Conservation (phyloP, 192 early-diverging fungal species). For the Podila verticillata region DNA sequence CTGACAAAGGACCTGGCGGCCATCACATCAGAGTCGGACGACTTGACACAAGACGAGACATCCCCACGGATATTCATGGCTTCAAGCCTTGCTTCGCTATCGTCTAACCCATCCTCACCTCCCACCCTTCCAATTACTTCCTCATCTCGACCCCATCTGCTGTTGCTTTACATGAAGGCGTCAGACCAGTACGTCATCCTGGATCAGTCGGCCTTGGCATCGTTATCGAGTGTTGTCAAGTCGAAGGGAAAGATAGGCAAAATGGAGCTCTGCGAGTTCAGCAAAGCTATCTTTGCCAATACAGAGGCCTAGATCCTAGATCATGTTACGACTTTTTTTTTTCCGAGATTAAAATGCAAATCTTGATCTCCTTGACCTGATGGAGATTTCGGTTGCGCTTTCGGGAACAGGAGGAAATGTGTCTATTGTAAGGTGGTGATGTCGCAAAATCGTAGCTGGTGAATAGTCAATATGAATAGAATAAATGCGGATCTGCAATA, state of each 20-base stretch:
- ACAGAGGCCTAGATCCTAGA: not conserved
- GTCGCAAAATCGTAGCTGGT: no score
- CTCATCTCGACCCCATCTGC: slow-evolving; percentile 7
- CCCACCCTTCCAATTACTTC: not conserved
- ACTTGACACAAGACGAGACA: not conserved
- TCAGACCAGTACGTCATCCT: slow-evolving; percentile 35
- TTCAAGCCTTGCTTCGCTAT: not conserved
- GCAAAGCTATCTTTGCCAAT: slow-evolving; percentile 14
- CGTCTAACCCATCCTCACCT: not conserved
- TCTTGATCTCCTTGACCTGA: no score
- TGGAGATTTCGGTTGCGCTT: no score
- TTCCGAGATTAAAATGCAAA: no score
- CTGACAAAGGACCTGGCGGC: slow-evolving; percentile 23
- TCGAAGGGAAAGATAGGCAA: slow-evolving; percentile 17
- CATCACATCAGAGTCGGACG: slow-evolving; percentile 19
- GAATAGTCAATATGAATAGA: no score
- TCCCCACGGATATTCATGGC: slow-evolving; percentile 25
- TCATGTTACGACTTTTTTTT: no score
- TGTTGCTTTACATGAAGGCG: slow-evolving; percentile 17
- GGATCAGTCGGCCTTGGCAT: slow-evolving; percentile 4
- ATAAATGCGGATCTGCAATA: no score
- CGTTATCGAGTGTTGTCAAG: slow-evolving; percentile 15
- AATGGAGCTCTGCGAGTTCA: slow-evolving; percentile 22
- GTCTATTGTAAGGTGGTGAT: no score
- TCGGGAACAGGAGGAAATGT: no score